Base-by-base conservation (phyloP, 352 stramenopile species). In the Pythium phragmiticola region DNA sequence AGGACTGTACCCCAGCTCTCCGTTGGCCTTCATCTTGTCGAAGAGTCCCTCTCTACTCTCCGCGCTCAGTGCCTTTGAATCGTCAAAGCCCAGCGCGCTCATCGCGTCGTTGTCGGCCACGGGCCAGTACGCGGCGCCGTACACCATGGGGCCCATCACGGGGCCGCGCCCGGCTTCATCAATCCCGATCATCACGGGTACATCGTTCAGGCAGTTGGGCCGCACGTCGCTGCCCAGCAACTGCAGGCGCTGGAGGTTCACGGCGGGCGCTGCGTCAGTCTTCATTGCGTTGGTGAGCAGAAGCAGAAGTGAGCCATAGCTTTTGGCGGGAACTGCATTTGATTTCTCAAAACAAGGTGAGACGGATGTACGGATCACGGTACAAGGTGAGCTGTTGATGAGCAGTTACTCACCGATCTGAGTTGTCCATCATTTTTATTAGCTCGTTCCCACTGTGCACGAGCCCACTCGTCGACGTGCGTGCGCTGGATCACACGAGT, bases 61-160 rank as follows among this genome's bases (percentile, higher is more conserved):
- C 30, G 89, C 76, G 17, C 78, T 92, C 17, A 98, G 62, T 63
- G 87, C 84, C 76, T 99, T 98, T 26, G 95, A 98, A 82, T 99
- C 96, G 66, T 98, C 90, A 60, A 98, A 98, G 50, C 84, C 93
- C 59, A 90, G 74, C 2, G 86, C 79, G 59, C 76, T 75, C 78
- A 98, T 97, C 43, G 69, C 68, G 47, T 80, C 72, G 81, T 90
- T 74, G 60, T 84, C 67, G 53, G 63, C 57, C 42, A 91, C 69
- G 17, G 80, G 75, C 94, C 94, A 98, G 72, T 96, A 98, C 33
- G 94, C 92, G 7, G 85, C 83, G 33, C 84, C 92, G 70, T 98
- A 99, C 4, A 97, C 92, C 94, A 99, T 98, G 12, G 94, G 93
- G 14, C 96, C 96, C 60, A 99, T 87, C 5, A 98, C 94, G 0